phyloP scores from a whole-genome alignment of 2,329 filamentous ascomycete genomes.

The Chrysoporthe austroafricana region DNA sequence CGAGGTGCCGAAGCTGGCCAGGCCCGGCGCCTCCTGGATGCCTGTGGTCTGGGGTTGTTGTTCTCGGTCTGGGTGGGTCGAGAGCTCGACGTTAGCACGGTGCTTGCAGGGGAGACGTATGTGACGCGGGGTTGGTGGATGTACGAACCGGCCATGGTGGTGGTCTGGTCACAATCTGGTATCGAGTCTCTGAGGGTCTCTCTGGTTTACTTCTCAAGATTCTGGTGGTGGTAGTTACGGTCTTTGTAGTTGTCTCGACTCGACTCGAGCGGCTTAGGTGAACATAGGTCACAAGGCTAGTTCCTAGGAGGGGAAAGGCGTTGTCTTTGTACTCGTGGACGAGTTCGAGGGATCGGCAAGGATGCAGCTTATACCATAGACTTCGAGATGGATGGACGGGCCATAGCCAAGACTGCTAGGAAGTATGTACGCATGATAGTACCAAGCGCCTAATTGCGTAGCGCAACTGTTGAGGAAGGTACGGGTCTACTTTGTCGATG shows the following conservation, averaged over 20 bases:
- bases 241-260: not conserved
- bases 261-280: conserved; percentile 4
- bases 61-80: conserved; percentile 10
- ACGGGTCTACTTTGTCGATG: not conserved
- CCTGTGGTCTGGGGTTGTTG: conserved; percentile 32
- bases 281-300: not conserved
- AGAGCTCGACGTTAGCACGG: not conserved
- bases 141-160: conserved; percentile 25
- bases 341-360: conserved; percentile 18
- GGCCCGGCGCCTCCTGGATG: conserved; percentile 32
- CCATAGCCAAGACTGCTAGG: not conserved
- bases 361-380: conserved; percentile 5
- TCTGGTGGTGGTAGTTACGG: not conserved
- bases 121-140: not conserved
- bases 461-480: not conserved
- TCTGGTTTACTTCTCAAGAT: not conserved
- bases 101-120: not conserved
- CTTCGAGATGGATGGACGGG: not conserved
- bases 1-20: conserved; percentile 32
- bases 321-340: conserved; percentile 22
- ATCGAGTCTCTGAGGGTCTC: not conserved
- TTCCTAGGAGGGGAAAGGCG: not conserved
- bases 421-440: not conserved
- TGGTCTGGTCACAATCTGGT: not conserved
- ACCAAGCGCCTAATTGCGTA: not conserved